Conservation (phyloP, 352 stramenopile genomes). For the Phytophthora hibernalis region DNA sequence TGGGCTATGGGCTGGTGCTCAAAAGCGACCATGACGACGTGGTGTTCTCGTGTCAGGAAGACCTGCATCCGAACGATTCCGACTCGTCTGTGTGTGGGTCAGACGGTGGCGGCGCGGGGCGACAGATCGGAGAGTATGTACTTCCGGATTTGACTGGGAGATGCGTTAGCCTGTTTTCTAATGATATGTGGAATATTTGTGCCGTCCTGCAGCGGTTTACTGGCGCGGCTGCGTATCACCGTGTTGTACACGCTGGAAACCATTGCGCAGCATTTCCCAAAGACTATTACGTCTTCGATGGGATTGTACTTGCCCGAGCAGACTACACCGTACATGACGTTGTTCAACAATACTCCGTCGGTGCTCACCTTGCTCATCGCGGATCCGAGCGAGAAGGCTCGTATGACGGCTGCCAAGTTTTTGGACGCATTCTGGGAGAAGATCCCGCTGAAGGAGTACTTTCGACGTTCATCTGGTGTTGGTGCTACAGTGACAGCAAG, state of each 20-base stretch:
- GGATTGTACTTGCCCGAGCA: slow-evolving; percentile 85
- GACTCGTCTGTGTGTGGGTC: slow-evolving; percentile 81
- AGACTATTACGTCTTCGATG: slow-evolving; percentile 78
- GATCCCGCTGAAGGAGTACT: slow-evolving; percentile 85
- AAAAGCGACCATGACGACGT: slow-evolving; percentile 60
- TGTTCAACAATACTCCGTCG: slow-evolving; percentile 79
- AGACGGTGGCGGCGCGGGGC: slow-evolving; percentile 45
- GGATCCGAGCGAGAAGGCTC: slow-evolving; percentile 80
- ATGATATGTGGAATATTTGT: slow-evolving; percentile 5
- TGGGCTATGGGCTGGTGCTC: slow-evolving; percentile 71
- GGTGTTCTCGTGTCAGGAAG: slow-evolving; percentile 62
- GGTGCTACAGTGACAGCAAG: slow-evolving; percentile 17
- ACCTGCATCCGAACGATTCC: slow-evolving; percentile 68
- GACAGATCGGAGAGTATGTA: slow-evolving; percentile 61
- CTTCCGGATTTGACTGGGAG: background rate
- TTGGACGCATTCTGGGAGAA: slow-evolving; percentile 86
- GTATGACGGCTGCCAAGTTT: slow-evolving; percentile 77
- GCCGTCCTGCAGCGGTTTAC: slow-evolving; percentile 51
- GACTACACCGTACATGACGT: slow-evolving; percentile 81
- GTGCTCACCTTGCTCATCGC: slow-evolving; percentile 81
- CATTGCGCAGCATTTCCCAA: slow-evolving; percentile 73
- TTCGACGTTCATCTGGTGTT: slow-evolving; percentile 58
- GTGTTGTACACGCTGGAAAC: slow-evolving; percentile 77
- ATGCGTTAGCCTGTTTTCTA: background rate
- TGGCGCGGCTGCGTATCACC: slow-evolving; percentile 75